phyloP scores from a whole-genome alignment of 805 yeast species.

The Candida methanosorbosa region DNA sequence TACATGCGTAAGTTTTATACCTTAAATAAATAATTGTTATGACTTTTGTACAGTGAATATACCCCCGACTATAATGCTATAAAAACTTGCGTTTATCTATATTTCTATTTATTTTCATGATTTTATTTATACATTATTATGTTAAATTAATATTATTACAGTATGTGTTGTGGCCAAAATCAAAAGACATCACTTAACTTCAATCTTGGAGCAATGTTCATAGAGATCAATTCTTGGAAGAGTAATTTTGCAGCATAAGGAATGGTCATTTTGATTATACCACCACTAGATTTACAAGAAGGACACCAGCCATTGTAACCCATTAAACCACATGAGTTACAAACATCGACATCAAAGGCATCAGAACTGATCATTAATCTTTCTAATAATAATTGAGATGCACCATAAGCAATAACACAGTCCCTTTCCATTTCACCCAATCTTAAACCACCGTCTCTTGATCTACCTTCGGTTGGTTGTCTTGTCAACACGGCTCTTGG shows the following conservation, averaged over 20 bases:
- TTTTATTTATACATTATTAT: neutral
- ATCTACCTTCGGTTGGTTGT: conserved; percentile 98
- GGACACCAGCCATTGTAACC: conserved; percentile 98
- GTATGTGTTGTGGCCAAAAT: neutral
- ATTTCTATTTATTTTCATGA: neutral
- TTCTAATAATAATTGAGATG: conserved; percentile 87
- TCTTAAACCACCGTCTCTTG: conserved; percentile 98
- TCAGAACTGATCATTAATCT: conserved; percentile 95
- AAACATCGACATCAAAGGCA: conserved; percentile 95
- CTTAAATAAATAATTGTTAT: too few species aligned
- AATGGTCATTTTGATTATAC: conserved; percentile 86
- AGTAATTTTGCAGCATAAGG: conserved; percentile 98
- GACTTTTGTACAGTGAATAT: too few species aligned
- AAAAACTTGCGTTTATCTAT: neutral
- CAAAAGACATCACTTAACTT: conserved; percentile 80
- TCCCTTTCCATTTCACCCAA: conserved; percentile 99
- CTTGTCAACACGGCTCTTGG: conserved; percentile 97
- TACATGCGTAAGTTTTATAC: too few species aligned
- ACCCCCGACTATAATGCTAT: conserved; percentile 3
- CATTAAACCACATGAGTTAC: conserved; percentile 92
- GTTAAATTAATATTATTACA: neutral
- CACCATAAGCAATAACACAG: conserved; percentile 99
- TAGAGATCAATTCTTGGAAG: conserved; percentile 95
- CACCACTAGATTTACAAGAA: conserved; percentile 84
- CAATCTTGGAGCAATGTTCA: conserved; percentile 97